Conservation (phyloP, 1,284 basidiomycete species). For the Ganoderma meredithae region DNA sequence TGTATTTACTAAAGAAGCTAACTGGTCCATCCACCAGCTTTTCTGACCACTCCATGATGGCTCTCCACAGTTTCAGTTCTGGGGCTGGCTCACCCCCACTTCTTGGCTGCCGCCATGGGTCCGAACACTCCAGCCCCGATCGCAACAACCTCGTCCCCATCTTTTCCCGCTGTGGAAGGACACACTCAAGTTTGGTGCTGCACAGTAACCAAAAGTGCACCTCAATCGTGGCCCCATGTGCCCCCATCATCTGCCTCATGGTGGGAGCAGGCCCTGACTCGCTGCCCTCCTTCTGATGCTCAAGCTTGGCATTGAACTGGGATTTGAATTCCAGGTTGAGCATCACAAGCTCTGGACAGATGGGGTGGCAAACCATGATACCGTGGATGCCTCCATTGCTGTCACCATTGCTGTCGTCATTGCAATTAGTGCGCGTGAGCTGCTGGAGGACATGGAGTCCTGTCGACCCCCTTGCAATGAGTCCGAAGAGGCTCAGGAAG, state of each 20-base stretch:
- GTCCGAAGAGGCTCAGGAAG: neutral
- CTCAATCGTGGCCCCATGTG: neutral
- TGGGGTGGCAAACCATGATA: too few species aligned
- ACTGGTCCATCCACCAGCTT: neutral
- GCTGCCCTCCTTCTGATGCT: too few species aligned
- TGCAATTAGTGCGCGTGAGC: neutral
- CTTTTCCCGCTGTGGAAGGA: neutral
- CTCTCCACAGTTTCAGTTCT: neutral
- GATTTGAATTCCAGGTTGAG: neutral
- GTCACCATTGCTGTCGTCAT: too few species aligned
- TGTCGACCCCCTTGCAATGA: neutral
- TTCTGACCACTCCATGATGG: neutral
- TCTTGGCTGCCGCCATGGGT: neutral
- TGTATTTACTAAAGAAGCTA: neutral
- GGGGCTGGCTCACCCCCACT: too few species aligned
- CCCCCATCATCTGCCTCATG: too few species aligned
- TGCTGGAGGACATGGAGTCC: neutral
- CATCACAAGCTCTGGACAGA: neutral
- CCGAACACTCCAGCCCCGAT: neutral
- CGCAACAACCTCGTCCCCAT: neutral
- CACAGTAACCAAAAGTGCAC: neutral
- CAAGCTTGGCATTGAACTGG: too few species aligned
- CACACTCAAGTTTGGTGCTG: neutral
- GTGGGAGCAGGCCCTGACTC: neutral
- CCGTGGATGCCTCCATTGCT: too few species aligned